Evolutionary conservation across 305 asterid genomes (phyloP), one percentile per base, ranked within the genome.

Genomic region (Rubia balearica): DNA sequence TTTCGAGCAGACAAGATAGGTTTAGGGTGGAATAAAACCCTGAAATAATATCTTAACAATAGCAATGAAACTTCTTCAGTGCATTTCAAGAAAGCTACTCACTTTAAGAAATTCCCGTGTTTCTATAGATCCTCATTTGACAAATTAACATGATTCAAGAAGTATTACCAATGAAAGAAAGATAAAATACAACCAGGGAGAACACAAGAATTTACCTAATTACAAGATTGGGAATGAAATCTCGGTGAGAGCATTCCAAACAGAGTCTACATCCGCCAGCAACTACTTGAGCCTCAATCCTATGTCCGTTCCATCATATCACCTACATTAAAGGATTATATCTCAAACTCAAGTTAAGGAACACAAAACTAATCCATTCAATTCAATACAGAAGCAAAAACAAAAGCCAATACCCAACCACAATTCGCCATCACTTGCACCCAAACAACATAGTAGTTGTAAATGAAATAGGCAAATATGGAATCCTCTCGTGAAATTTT

Each of bases 221-320:
- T 61, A 92, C 91, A 61, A 92, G 96, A 89, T 92, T 92, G 21
- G 98, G 97, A 74, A 90, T 84, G 83, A 90, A 92, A 89, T 92
- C 96, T 51, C 96, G 33, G 97, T 90, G 66, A 92, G 93, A 79
- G 95, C 85, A 78, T 72, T 72, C 98, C 98, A 92, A 40, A 90
- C 91, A 49, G 95, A 85, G 1, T 78, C 76, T 42, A 87, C 88
- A 77, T 87, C 91, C 49, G 97, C 90, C 74, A 59, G 89, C 96
- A 8, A 79, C 72, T 5, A 90, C 79, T 81, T 90, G 90, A 70
- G 87, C 95, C 74, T 83, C 88, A 67, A 92, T 81, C 79, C 87
- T 86, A 17, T 96, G 83, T 53, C 90, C 98, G 73, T 97, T 85
- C 97, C 98, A 90, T 6, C 96, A 92, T 7, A 89, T 78, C 73